phyloP scores from a whole-genome alignment of 2,329 filamentous ascomycete species.

The Diaporthe amygdali region DNA sequence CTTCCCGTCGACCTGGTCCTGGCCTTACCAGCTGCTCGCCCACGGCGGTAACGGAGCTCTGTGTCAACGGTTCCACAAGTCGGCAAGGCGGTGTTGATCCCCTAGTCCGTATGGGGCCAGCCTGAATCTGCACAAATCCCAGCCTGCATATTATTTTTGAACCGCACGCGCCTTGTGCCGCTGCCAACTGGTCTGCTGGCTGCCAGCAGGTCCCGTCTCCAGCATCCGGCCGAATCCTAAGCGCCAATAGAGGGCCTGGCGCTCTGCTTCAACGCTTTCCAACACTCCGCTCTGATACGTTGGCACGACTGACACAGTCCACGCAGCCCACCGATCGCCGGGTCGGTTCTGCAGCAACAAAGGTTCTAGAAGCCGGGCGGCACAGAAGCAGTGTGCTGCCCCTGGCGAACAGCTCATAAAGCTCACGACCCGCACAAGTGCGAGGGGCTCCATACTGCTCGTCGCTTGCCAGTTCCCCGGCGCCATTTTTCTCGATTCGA shows the following conservation, averaged over 20 bases:
- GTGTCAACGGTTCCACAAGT: slow-evolving; percentile 19
- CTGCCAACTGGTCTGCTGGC: neutral
- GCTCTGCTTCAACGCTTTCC: slow-evolving; percentile 14
- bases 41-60: slow-evolving; percentile 26
- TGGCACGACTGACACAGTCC: slow-evolving; percentile 9
- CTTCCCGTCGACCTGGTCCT: slow-evolving; percentile 18
- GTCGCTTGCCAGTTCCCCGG: slow-evolving; percentile 11
- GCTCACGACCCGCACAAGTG: slow-evolving; percentile 23
- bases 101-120: slow-evolving; percentile 15
- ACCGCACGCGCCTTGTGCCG: slow-evolving; percentile 17
- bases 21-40: neutral
- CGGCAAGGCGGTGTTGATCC: slow-evolving; percentile 13
- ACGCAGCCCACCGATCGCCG: slow-evolving; percentile 8
- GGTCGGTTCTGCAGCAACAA: slow-evolving; percentile 6
- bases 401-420: slow-evolving; percentile 12
- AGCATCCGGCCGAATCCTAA: slow-evolving; percentile 1
- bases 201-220: slow-evolving; percentile 6
- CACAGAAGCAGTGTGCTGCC: neutral
- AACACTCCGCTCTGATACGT: slow-evolving; percentile 18
- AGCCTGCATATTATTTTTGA: slow-evolving; percentile 17
- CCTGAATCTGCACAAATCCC: slow-evolving; percentile 22
- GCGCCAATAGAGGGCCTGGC: slow-evolving; percentile 21
- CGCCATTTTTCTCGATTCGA: slow-evolving; percentile 16
- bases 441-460: slow-evolving; percentile 9
- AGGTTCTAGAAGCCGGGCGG: slow-evolving; percentile 15